Percentiles rank a stretch among this genome's conserved stretches.
These are phyloP conservation scores for Pythium angustatum DNA, from an alignment of 352 stramenopile species.

Conservation along the genomic window DNA sequence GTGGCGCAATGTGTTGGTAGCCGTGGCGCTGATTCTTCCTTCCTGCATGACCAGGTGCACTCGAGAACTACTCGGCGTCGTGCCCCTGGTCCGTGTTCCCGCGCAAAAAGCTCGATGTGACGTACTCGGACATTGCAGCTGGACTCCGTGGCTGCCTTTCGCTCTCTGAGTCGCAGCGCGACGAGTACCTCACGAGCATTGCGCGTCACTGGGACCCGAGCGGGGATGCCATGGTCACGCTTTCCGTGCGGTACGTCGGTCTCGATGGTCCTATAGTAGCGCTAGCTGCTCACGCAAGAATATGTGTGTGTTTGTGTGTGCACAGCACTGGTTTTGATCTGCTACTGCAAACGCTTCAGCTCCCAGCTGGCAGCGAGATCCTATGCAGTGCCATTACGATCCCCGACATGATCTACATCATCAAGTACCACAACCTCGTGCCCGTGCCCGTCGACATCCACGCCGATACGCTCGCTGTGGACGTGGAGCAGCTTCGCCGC, in stretches of 20 bases:
- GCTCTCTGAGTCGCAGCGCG: constrained; percentile 56
- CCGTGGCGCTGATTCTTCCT: too few species aligned
- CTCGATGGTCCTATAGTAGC: background rate
- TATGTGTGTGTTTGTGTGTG: background rate
- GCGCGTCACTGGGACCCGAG: constrained; percentile 54
- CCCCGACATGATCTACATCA: constrained; percentile 82
- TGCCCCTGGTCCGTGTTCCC: constrained; percentile 77
- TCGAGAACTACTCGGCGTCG: constrained; percentile 61
- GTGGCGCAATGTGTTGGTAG: background rate
- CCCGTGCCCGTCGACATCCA: constrained; percentile 74
- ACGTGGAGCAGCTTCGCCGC: constrained; percentile 45
- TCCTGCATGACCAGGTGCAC: constrained; percentile 36
- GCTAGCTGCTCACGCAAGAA: background rate
- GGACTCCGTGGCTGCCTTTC: constrained; percentile 58
- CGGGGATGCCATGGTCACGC: constrained; percentile 61
- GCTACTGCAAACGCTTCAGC: constrained; percentile 70
- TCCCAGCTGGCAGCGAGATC: constrained; percentile 68
- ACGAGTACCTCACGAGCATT: constrained; percentile 52
- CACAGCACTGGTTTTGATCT: constrained; percentile 81
- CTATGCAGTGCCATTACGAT: constrained; percentile 86
- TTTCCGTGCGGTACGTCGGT: constrained; percentile 66
- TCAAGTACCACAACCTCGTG: constrained; percentile 74
- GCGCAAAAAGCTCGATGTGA: constrained; percentile 83
- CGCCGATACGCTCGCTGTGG: constrained; percentile 58
- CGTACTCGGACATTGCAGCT: constrained; percentile 63